phyloP scores from a whole-genome alignment of 1,139 yeast genomes.

The Oligophagozyma castellii region DNA sequence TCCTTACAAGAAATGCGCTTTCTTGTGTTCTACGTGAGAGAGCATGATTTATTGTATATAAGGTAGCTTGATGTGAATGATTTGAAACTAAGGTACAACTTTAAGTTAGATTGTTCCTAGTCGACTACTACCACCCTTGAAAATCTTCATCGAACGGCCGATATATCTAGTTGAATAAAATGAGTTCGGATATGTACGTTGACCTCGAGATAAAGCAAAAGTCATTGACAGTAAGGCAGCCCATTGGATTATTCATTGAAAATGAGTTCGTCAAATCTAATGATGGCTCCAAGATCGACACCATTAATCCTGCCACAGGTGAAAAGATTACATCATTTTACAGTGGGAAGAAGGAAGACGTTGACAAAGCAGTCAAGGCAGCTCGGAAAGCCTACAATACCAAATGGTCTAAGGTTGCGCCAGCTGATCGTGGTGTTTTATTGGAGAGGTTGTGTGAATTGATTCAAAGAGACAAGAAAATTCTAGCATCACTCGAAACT shows the following conservation, averaged over 20 bases:
- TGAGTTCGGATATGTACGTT: conserved; percentile 1
- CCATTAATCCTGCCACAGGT: conserved; percentile 56
- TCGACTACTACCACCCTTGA: too few relatives aligned
- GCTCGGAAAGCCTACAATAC: conserved; percentile 56
- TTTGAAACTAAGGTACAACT: too few relatives aligned
- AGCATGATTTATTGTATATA: too few relatives aligned
- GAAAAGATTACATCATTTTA: conserved; percentile 51
- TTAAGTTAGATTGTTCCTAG: too few relatives aligned
- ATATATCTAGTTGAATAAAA: too few relatives aligned
- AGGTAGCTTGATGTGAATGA: too few relatives aligned
- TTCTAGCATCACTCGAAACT: conserved; percentile 45
- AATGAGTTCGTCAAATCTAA: conserved; percentile 42
- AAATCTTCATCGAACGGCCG: too few relatives aligned
- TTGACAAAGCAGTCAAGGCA: conserved; percentile 61
- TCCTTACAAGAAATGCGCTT: too few relatives aligned
- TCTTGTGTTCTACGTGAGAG: too few relatives aligned
- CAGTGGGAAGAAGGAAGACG: conserved; percentile 55
- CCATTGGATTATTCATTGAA: conserved; percentile 53
- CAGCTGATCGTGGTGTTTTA: conserved; percentile 34
- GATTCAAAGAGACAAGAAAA: conserved; percentile 35
- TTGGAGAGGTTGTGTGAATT: conserved; percentile 39
- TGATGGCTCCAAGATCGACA: conserved; percentile 38
- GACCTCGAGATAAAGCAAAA: conserved; percentile 10
- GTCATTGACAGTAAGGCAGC: too few relatives aligned
- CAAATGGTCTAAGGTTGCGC: conserved; percentile 35